Base-by-base conservation (phyloP, 306 rosid species). In the Inga oerstediana region DNA sequence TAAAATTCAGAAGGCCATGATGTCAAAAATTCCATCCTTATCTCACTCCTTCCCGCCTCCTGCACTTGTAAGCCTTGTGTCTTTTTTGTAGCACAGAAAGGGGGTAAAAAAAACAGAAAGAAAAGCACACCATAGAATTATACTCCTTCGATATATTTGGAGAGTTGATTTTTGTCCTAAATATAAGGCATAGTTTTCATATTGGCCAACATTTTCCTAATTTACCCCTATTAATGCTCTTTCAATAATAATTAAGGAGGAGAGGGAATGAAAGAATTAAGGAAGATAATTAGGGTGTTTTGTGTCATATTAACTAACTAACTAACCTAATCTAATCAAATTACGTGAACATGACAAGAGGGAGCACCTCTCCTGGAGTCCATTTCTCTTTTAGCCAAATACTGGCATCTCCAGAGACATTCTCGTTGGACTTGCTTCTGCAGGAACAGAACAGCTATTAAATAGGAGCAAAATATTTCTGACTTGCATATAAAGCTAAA, bases 351-450 rank as follows among this genome's bases (percentile, higher is more conserved):
- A 39, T 39, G 8, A 39, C 1, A 7, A 35, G 8, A 37, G 41
- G 43, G 43, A 39, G 43, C 6, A 94, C 98, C 98, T 95, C 98
- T 88, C 98, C 98, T 7, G 96, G 96, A 74, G 10, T 84, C 98
- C 98, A 95, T 87, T 84, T 93, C 78, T 90, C 88, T 90, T 90
- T 91, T 59, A 90, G 85, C 98, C 98, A 95, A 66, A 93, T 85
- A 81, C 83, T 86, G 27, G 17, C 45, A 80, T 90, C 93, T 68
- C 80, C 87, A 12, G 92, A 83, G 56, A 22, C 59, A 43, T 76
- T 85, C 83, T 89, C 93, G 45, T 84, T 89, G 30, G 84, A 32
- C 78, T 87, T 74, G 56, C 75, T 81, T 82, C 97, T 94, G 92
- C 89, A 87, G 58, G 67, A 88, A 76, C 30, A 72, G 76, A 54